Evolutionary conservation across 495 filamentous ascomycete species (phyloP), one percentile per base, ranked within the genome.

Genomic region (Venustampulla echinocandica): DNA sequence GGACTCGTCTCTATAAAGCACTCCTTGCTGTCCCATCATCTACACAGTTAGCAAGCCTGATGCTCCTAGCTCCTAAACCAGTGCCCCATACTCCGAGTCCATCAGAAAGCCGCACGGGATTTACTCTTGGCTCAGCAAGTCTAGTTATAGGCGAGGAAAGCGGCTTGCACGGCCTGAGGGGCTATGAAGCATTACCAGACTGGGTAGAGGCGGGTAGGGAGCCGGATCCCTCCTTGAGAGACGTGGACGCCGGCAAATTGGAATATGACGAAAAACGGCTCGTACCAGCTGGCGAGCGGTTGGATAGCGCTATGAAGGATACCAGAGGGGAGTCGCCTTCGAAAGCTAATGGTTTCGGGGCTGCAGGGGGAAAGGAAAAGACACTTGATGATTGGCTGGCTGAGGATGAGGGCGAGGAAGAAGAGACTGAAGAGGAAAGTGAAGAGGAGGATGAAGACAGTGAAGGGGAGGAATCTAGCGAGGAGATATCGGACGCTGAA

Each of bases 61-160:
- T 96, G 53, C 80, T 98, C 0, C 74, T 96, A 0, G 92, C 92
- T 1, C 92, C 92, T 0, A 98, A 98, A 60, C 90, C 92, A 0
- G 87, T 89, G 0, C 92, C 92, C 1, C 84, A 92, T 37, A 77
- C 82, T 0, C 85, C 87, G 0, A 90, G 83, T 46, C 90, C 92
- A 2, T 88, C 84, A 1, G 86, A 90, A 46, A 79, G 77, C 2
- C 74, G 88, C 5, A 83, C 81, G 40, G 82, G 78, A 17, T 82
- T 86, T 19, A 70, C 79, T 0, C 71, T 98, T 2, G 92, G 92
- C 15, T 89, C 85, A 2, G 79, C 89, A 3, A 87, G 87, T 25
- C 74, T 98, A 10, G 81, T 95, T 1, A 64, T 96, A 3, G 92
- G 86, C 0, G 76, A 80, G 5, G 84, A 82, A 17, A 80, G 78